Base-by-base conservation (phyloP, 2,329 filamentous ascomycete species). In the Byssoonygena ceratinophila region DNA sequence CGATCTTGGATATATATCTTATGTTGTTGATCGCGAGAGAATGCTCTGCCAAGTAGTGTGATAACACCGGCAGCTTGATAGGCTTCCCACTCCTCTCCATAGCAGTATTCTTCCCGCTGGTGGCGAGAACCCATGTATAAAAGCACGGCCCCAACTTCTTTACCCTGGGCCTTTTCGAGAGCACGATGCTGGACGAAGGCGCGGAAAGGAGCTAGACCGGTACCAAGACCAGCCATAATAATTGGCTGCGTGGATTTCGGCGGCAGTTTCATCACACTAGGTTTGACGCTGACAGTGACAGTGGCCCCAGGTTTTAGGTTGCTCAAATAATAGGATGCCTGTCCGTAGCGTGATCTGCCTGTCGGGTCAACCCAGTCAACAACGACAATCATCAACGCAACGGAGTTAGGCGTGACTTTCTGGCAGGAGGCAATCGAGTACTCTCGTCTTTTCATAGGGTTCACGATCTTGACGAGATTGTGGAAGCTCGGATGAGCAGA, bases 1-100 rank as follows among this genome's bases (percentile, higher is more conserved):
- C 90, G 82, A 68, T 98, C 92, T 76, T 98, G 92, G 65, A 98
- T 98, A 73, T 98, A 98, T 59, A 98, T 95, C 82, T 98, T 98
- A 75, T 96, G 79, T 14, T 87, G 85, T 78, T 98, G 92, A 67
- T 98, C 92, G 67, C 92, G 85, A 54, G 87, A 94, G 77, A 98
- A 98, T 40, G 92, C 92, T 48, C 87, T 82, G 49, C 92, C 92
- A 47, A 98, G 81, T 39, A 95, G 79, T 0, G 92, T 98, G 67
- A 98, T 90, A 61, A 98, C 87, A 48, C 92, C 92, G 0, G 92
- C 89, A 55, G 90, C 91, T 65, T 92, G 81, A 72, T 98, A 98
- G 0, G 92, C 92, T 71, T 98, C 92, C 92, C 92, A 98, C 71
- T 98, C 92, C 71, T 98, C 92, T 57, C 92, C 92, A 66, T 97